Evolutionary conservation across 192 early-diverging fungal species (phyloP).

Genomic region (Thamnidium elegans): DNA sequence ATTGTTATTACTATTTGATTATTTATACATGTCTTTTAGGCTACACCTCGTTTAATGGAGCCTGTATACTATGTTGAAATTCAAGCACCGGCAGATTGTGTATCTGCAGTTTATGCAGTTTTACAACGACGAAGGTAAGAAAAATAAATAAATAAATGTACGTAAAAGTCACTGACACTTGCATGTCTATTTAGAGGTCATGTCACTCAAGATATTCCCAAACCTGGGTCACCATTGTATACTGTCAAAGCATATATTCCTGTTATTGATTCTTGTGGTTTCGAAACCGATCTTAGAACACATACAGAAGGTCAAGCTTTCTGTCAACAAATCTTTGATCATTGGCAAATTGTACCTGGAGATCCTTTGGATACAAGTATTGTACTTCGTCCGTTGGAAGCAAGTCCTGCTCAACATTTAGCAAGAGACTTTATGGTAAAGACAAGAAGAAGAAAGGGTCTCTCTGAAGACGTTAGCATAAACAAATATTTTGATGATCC

Average conservation of each 20-base stretch:
- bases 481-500: conserved; percentile 82
- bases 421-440: conserved; percentile 99
- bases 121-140: conserved; percentile 73
- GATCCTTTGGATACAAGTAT: conserved; percentile 91
- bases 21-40: conserved; percentile 39
- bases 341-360: conserved; percentile 97
- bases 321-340: conserved; percentile 97
- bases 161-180: neutral
- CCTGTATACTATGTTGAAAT: conserved; percentile 96
- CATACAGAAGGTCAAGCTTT: conserved; percentile 98
- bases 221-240: conserved; percentile 91
- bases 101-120: conserved; percentile 92
- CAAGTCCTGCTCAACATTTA: conserved; percentile 80
- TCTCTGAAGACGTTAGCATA: conserved; percentile 77
- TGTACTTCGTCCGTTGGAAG: conserved; percentile 86
- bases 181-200: conserved; percentile 68
- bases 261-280: conserved; percentile 93
- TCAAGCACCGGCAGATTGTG: conserved; percentile 94
- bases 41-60: conserved; percentile 95
- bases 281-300: conserved; percentile 94
- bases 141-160: neutral
- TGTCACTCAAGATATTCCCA: conserved; percentile 91
- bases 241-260: conserved; percentile 93
- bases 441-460: conserved; percentile 90
- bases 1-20: neutral